Evolutionary conservation across 1,139 yeast species (phyloP).

Genomic region (Diutina siamensis): DNA sequence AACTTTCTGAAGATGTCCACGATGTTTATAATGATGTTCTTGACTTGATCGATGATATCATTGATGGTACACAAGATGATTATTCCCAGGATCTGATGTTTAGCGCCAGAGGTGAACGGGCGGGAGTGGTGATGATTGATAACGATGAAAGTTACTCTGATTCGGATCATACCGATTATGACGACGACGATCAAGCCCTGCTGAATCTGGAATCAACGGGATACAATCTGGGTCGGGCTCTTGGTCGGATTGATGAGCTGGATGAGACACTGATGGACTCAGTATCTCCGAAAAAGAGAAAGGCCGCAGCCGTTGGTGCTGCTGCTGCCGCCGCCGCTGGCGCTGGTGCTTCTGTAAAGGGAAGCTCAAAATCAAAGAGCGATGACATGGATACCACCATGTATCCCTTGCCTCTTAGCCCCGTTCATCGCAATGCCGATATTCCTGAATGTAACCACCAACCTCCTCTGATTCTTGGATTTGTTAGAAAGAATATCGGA

Average conservation of each 20-base stretch:
- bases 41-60: conserved; percentile 2
- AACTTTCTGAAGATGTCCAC: not conserved
- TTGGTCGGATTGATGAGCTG: conserved; percentile 1
- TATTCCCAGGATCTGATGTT: not conserved
- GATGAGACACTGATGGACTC: not conserved
- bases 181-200: conserved; percentile 5
- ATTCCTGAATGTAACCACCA: conserved; percentile 49
- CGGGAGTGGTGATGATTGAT: conserved; percentile 1
- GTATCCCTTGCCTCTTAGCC: conserved; percentile 52
- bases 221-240: not conserved
- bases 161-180: not conserved
- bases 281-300: not conserved
- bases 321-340: not conserved
- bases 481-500: conserved; percentile 83
- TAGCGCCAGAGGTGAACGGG: not conserved
- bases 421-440: conserved; percentile 44
- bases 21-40: conserved; percentile 1
- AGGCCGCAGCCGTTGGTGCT: not conserved
- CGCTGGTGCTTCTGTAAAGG: not conserved
- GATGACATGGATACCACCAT: conserved; percentile 22
- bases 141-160: not conserved
- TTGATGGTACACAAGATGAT: not conserved
- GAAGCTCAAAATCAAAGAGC: not conserved
- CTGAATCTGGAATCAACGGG: conserved; percentile 1
- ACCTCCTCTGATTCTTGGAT: conserved; percentile 75